Percentiles rank a stretch among this genome's conserved stretches.
Evolutionary conservation across 78 protist species (phyloP).

Genomic region (Kipferlia bialata): DNA sequence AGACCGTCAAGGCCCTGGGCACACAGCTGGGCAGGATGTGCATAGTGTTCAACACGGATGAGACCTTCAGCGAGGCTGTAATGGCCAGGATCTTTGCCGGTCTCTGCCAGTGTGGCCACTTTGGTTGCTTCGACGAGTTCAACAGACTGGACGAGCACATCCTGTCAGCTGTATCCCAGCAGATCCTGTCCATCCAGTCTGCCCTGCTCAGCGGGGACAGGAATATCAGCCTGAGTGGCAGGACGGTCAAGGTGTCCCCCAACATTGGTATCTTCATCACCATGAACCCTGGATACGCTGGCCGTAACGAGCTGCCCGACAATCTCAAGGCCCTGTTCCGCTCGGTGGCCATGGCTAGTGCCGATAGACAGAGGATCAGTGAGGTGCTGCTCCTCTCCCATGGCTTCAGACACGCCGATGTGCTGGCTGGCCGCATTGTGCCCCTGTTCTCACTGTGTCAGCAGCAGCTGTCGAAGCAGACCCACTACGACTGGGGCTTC

Average conservation of each 20-base stretch:
- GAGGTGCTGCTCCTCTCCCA: conserved; percentile 87
- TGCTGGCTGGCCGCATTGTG: conserved; percentile 70
- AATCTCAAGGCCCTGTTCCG: conserved; percentile 91
- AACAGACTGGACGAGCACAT: conserved; percentile 92
- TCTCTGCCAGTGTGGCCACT: conserved; percentile 85
- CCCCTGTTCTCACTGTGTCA: conserved; percentile 79
- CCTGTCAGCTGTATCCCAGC: conserved; percentile 95
- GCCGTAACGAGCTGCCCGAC: conserved; percentile 94
- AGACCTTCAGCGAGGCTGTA: conserved; percentile 79
- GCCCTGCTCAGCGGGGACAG: conserved; percentile 22
- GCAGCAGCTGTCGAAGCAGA: conserved; percentile 74
- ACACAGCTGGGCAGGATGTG: conserved; percentile 45
- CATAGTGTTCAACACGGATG: conserved; percentile 90
- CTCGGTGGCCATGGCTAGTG: conserved; percentile 56
- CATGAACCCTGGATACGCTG: conserved; percentile 98
- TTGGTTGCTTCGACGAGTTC: conserved; percentile 99
- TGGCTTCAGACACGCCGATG: conserved; percentile 81
- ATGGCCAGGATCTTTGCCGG: conserved; percentile 95
- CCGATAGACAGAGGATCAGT: conserved; percentile 87
- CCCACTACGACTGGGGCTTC: conserved; percentile 97
- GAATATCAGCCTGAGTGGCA: conserved; percentile 45
- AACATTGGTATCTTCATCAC: conserved; percentile 90
- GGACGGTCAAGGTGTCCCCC: conserved; percentile 19
- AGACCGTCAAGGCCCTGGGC: conserved; percentile 72
- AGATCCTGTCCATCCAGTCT: conserved; percentile 85